Evolutionary conservation across 2,329 filamentous ascomycete species (phyloP).

Genomic region (Metarhizium humberi): DNA sequence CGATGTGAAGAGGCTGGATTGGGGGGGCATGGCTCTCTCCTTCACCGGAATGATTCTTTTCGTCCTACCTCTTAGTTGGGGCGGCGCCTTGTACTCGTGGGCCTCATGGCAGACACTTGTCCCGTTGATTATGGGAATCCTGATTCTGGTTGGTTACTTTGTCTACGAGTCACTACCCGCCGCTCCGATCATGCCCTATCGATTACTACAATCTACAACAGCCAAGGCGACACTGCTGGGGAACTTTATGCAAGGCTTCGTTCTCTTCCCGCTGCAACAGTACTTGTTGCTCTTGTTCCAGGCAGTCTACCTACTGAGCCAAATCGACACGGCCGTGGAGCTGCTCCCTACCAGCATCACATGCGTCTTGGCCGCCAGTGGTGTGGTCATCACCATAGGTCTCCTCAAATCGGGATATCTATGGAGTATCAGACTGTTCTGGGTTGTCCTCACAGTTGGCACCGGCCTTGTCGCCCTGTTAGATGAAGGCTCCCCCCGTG

Average conservation of each 20-base stretch:
- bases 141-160: conserved; percentile 17
- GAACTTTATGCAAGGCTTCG: conserved; percentile 20
- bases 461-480: too few relatives aligned
- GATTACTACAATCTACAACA: conserved; percentile 15
- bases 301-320: conserved; percentile 6
- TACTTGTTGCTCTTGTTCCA: conserved; percentile 25
- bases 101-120: conserved; percentile 22
- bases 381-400: too few relatives aligned
- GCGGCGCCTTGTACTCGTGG: conserved; percentile 22
- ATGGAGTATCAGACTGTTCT: too few relatives aligned
- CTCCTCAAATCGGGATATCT: too few relatives aligned
- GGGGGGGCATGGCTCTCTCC: conserved; percentile 20
- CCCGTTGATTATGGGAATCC: conserved; percentile 19
- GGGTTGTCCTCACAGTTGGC: too few relatives aligned
- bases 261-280: conserved; percentile 17
- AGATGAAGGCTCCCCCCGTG: too few relatives aligned
- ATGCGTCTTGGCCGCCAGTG: not conserved
- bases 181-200: conserved; percentile 20
- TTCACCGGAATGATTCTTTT: conserved; percentile 14
- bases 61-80: conserved; percentile 25
- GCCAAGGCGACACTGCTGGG: conserved; percentile 19
- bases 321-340: not conserved
- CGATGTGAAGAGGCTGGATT: conserved; percentile 23
- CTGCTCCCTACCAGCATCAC: not conserved
- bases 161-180: conserved; percentile 18